Percentiles rank a stretch among this genome's conserved stretches.
Evolutionary conservation across 2,329 filamentous ascomycete genomes (phyloP).

Genomic region (Helotiales sp.): DNA sequence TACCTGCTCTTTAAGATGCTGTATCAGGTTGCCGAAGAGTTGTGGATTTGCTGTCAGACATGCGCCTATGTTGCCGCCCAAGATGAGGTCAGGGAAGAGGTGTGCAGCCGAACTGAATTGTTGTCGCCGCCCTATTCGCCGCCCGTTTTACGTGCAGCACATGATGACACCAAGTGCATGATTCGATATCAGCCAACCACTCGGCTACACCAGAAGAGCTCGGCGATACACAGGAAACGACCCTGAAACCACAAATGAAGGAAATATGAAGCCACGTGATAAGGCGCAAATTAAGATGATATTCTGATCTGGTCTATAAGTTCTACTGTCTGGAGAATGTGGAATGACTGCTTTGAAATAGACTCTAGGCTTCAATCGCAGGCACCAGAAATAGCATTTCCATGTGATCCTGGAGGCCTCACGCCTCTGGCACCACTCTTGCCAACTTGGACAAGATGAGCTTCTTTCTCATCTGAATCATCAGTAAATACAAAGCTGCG

Average conservation of each 20-base stretch:
- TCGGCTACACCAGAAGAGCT: not conserved
- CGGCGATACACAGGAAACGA: not conserved
- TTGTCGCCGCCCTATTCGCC: constrained; percentile 7
- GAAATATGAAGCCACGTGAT: not conserved
- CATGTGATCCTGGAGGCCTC: constrained; percentile 25
- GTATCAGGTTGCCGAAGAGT: not conserved
- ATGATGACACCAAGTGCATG: constrained; percentile 8
- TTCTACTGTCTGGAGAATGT: not conserved
- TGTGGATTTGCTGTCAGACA: not conserved
- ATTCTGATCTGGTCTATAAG: not conserved
- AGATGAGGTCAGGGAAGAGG: constrained; percentile 4
- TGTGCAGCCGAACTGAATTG: not conserved
- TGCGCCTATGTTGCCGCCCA: not conserved
- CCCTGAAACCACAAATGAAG: not conserved
- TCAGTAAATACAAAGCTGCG: constrained; percentile 26
- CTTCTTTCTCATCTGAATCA: constrained; percentile 25
- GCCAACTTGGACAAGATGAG: constrained; percentile 27
- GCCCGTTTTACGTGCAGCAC: not conserved
- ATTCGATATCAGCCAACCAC: constrained; percentile 5
- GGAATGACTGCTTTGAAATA: not conserved
- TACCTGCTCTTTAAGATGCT: no score
- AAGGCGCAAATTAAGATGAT: no score
- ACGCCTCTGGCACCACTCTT: not conserved
- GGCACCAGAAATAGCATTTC: constrained; percentile 25
- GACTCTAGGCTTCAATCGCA: constrained; percentile 13